A percentile compares a stretch with the other conserved stretches of the same genome.
These are phyloP conservation scores for Juncus effusus DNA, from an alignment of 176 grass and related monocot genomes.

Conservation along the genomic window DNA sequence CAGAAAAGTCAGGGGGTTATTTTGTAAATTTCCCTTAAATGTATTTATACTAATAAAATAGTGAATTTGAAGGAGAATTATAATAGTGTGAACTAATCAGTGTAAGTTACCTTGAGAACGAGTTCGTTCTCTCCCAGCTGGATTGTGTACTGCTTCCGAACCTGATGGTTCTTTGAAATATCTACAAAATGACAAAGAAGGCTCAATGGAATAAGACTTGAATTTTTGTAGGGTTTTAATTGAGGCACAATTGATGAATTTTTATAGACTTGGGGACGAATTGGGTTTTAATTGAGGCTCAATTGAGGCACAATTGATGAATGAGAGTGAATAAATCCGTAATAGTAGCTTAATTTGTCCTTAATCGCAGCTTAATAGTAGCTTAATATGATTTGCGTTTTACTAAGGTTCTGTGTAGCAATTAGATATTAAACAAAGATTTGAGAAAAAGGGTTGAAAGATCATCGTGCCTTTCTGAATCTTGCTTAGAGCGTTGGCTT, in stretches of 20 bases:
- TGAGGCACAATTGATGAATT: no score
- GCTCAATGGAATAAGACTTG: no score
- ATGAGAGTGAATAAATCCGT: not conserved
- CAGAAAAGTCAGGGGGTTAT: no score
- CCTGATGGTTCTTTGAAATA: conserved; percentile 93
- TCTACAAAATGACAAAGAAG: conserved; percentile 36
- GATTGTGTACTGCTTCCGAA: conserved; percentile 98
- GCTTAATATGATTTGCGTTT: not conserved
- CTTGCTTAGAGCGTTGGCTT: conserved; percentile 85
- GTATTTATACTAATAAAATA: not conserved
- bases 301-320: no score
- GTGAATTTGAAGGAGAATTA: not conserved
- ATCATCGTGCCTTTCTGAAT: conserved; percentile 67
- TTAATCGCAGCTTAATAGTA: not conserved
- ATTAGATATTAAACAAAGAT: not conserved
- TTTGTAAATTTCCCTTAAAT: no score
- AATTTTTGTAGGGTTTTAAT: not conserved
- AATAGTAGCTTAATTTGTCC: not conserved
- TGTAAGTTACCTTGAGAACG: conserved; percentile 67
- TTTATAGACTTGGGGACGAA: no score
- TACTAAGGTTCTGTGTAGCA: conserved; percentile 31
- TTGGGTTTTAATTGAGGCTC: no score
- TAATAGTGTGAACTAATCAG: not conserved
- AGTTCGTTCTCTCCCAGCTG: conserved; percentile 98
- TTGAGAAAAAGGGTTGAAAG: not conserved